phyloP scores from a whole-genome alignment of 345 rosid species.

The Rhizophora apiculata region DNA sequence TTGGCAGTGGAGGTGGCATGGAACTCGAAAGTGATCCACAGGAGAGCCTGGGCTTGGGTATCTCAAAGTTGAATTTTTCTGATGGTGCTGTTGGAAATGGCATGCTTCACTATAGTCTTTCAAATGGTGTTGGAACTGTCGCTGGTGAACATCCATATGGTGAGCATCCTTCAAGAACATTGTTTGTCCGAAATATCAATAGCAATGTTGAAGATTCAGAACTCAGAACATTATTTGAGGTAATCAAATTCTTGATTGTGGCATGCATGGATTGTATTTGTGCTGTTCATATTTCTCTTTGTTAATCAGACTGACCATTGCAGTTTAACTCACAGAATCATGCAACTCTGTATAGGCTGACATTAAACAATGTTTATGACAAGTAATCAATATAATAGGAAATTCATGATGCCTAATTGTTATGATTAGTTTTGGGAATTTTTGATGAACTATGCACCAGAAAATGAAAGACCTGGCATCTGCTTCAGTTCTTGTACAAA shows the following conservation, averaged over 20 bases:
- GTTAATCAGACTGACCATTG: no score
- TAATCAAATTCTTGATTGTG: conserved; percentile 14
- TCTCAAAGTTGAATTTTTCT: conserved; percentile 42
- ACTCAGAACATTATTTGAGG: conserved; percentile 59
- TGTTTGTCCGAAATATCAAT: conserved; percentile 73
- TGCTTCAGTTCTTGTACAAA: no score
- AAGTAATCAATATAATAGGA: background rate
- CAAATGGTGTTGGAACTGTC: conserved; percentile 58
- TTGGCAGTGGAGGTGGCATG: conserved; percentile 74
- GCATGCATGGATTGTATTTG: background rate
- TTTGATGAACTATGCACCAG: no score
- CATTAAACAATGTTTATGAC: background rate
- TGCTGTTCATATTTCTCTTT: background rate
- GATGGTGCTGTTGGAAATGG: conserved; percentile 50
- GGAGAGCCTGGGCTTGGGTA: conserved; percentile 42
- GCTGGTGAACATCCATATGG: conserved; percentile 79
- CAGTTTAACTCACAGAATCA: no score
- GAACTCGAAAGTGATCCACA: conserved; percentile 53
- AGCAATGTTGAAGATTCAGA: conserved; percentile 73
- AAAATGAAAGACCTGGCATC: no score
- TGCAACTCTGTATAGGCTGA: no score
- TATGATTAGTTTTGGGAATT: no score
- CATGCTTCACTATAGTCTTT: conserved; percentile 37
- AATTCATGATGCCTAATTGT: background rate
- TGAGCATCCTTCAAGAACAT: conserved; percentile 78